A percentile compares a stretch with the other conserved stretches of the same genome.
phyloP scores from a whole-genome alignment of 2,329 filamentous ascomycete genomes.

The Ophiostoma fasciatum region DNA sequence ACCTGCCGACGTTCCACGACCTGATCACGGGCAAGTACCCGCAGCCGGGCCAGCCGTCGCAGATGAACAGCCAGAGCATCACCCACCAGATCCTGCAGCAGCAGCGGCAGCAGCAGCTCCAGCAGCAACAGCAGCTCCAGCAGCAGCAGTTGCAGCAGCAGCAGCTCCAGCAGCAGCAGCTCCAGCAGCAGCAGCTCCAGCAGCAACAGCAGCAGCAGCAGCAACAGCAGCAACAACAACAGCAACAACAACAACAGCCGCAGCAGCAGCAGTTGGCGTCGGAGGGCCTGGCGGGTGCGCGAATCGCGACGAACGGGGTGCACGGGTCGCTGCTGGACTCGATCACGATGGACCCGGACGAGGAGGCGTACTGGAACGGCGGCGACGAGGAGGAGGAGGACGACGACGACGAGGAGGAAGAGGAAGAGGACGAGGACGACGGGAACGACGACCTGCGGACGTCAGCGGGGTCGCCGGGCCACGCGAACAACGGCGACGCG shows the following conservation, averaged over 20 bases:
- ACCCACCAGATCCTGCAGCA: not conserved
- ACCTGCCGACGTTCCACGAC: conserved; percentile 71
- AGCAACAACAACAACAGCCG: conserved; percentile 3
- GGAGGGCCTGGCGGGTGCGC: not conserved
- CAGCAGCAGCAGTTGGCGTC: not conserved
- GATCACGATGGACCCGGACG: conserved; percentile 53
- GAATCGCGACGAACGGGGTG: conserved; percentile 2
- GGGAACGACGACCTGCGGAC: conserved; percentile 16
- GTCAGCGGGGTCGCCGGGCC: conserved; percentile 13
- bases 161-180: not conserved
- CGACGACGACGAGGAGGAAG: conserved; percentile 29
- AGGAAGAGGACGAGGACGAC: no score
- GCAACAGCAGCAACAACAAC: conserved; percentile 3
- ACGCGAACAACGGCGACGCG: conserved; percentile 44
- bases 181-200: not conserved
- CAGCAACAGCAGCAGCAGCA: conserved; percentile 2
- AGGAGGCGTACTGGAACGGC: conserved; percentile 89
- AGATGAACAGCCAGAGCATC: conserved; percentile 47
- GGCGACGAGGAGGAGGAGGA: conserved; percentile 73
- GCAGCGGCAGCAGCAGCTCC: conserved; percentile 47
- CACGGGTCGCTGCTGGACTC: conserved; percentile 4
- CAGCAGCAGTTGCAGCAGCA: not conserved
- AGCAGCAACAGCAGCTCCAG: conserved; percentile 1
- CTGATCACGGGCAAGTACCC: conserved; percentile 32
- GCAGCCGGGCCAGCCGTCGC: not conserved